Conservation (phyloP, 192 early-diverging fungal species). For the Linnemannia elongata region DNA sequence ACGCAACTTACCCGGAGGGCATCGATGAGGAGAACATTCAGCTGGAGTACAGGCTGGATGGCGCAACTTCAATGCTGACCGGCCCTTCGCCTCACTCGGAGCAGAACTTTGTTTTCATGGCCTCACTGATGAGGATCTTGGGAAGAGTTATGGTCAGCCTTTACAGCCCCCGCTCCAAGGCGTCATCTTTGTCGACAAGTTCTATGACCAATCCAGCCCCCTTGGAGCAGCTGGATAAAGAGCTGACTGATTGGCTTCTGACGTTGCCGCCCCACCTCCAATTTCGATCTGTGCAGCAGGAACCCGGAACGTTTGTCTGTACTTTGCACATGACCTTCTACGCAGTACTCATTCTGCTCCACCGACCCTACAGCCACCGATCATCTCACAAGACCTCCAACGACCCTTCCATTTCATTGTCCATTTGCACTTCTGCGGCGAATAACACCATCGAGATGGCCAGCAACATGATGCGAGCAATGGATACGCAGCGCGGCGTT, state of each 20-base stretch:
- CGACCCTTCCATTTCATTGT: constrained; percentile 54
- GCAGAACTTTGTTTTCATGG: constrained; percentile 49
- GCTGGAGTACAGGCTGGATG: constrained; percentile 32
- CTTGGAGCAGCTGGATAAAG: constrained; percentile 62
- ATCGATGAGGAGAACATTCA: constrained; percentile 48
- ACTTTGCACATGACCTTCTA: constrained; percentile 67
- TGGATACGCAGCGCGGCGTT: constrained; percentile 37
- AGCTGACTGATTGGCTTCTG: constrained; percentile 62
- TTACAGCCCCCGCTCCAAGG: constrained; percentile 60
- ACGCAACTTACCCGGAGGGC: constrained; percentile 65
- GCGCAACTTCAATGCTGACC: constrained; percentile 25
- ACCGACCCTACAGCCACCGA: constrained; percentile 65
- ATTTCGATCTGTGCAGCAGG: constrained; percentile 59
- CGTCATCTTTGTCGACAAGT: constrained; percentile 29
- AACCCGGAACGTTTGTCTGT: constrained; percentile 48
- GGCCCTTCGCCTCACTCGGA: constrained; percentile 38
- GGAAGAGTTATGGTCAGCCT: constrained; percentile 65
- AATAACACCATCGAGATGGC: constrained; percentile 61
- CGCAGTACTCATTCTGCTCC: constrained; percentile 65
- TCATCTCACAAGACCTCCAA: constrained; percentile 22
- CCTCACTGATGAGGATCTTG: constrained; percentile 64
- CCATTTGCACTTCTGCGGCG: constrained; percentile 60
- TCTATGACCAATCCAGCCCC: constrained; percentile 61
- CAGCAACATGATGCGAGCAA: constrained; percentile 46
- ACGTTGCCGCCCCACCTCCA: constrained; percentile 64